phyloP scores from a whole-genome alignment of 208 protist species.

The Leishmania tropica region DNA sequence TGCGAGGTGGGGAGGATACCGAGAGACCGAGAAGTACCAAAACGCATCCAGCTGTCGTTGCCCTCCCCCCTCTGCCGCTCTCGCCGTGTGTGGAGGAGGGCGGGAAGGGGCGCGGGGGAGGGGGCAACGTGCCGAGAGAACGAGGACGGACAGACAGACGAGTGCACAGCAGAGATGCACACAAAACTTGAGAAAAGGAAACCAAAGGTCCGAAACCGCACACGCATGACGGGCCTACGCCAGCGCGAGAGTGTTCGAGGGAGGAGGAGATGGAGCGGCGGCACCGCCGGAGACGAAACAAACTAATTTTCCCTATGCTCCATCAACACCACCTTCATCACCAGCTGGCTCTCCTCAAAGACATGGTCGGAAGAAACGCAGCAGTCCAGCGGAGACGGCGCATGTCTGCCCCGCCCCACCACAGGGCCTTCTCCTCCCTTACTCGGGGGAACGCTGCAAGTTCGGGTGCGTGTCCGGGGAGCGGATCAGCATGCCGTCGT shows the following conservation, averaged over 20 bases:
- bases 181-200: background rate
- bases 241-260: no score
- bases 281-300: no score
- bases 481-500: conserved; percentile 69
- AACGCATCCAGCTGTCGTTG: background rate
- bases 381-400: background rate
- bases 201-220: no score
- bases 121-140: no score
- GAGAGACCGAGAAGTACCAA: background rate
- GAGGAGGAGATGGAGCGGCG: background rate
- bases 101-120: no score
- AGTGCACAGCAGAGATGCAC: background rate
- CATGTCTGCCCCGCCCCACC: background rate
- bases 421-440: background rate
- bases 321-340: background rate
- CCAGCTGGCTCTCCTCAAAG: background rate
- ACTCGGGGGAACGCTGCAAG: conserved; percentile 85
- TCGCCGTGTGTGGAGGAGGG: no score
- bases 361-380: background rate
- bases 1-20: background rate
- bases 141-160: no score
- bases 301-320: background rate
- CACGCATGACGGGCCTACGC: no score
- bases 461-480: conserved; percentile 80
- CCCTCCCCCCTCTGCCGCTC: no score